Percentiles rank a stretch among this genome's conserved stretches.
Evolutionary conservation across 208 protist species (phyloP).

Genomic region (Phytomonas sp.): DNA sequence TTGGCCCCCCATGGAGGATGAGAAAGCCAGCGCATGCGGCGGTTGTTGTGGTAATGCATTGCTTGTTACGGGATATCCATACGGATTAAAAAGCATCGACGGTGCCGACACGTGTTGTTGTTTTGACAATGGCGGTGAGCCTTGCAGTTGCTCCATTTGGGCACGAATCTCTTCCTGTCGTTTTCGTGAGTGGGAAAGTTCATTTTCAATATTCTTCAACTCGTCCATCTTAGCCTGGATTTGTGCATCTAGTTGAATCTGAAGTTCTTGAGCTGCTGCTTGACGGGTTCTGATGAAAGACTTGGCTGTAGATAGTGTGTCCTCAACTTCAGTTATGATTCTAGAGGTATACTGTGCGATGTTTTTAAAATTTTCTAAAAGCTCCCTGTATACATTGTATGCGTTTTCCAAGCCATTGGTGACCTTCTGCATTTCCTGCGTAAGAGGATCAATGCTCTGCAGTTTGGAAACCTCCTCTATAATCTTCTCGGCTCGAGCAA

Average conservation of each 20-base stretch:
- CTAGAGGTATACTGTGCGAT: constrained; percentile 37
- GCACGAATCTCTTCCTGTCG: constrained; percentile 28
- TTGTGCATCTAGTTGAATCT: constrained; percentile 49
- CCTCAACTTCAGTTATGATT: constrained; percentile 44
- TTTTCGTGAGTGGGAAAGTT: constrained; percentile 32
- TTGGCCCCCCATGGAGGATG: neutral
- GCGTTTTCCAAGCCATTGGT: constrained; percentile 67
- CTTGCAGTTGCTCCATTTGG: constrained; percentile 22
- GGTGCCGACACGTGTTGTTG: constrained; percentile 8
- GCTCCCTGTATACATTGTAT: constrained; percentile 36
- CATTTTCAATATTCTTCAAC: constrained; percentile 35
- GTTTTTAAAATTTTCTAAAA: constrained; percentile 38
- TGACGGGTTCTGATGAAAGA: constrained; percentile 54
- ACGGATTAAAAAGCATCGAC: neutral
- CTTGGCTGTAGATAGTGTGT: constrained; percentile 34
- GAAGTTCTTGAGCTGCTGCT: constrained; percentile 48
- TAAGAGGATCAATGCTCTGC: constrained; percentile 66
- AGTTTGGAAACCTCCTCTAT: constrained; percentile 42
- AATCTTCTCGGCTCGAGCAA: constrained; percentile 32
- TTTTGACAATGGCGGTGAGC: constrained; percentile 7
- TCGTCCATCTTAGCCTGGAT: constrained; percentile 65
- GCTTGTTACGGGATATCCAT: neutral
- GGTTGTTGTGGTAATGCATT: constrained; percentile 2
- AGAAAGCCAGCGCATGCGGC: neutral
- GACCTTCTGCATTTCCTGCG: constrained; percentile 64